Base-by-base conservation (phyloP, 2,329 filamentous ascomycete species). In the Colletotrichum incanum region DNA sequence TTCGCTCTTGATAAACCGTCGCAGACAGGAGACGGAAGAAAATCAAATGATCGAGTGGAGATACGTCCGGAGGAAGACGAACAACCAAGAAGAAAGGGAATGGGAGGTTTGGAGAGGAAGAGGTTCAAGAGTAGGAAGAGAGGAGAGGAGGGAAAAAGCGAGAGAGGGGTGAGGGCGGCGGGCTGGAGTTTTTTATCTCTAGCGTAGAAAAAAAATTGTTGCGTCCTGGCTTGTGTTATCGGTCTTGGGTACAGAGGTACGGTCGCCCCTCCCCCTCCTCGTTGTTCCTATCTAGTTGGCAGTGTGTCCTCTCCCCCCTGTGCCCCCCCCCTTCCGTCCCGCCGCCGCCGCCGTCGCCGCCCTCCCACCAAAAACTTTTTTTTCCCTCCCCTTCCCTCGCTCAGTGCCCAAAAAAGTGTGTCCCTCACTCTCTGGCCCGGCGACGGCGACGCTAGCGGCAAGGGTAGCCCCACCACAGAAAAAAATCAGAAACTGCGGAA, bases 31-130 rank as follows among this genome's bases (percentile, higher is more conserved):
- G 64, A 74, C 60, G 39, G 63, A 73, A 69, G 75, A 71, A 76
- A 76, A 76, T 72, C 74, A 75, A 76, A 75, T 77, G 77, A 81
- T 79, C 76, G 78, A 78, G 74, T 76, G 77, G 78, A 80, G 81
- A 80, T 82, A 80, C 84, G 84, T 81, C 84, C 77, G 79, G 79
- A 83, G 81, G 83, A 84, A 77, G 82, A 84, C 80, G 68, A 71
- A 71, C 63, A 55, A 64, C 67, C 81, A 80, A 77, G 76, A 75
- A 75, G 79, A 78, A 79, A 78, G 76, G 78, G 77, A 78, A 79
- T 79, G 77, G 78, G 78, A 77, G 79, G 77, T 76, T 75, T 77
- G 74, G 76, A 79, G 78, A 78, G 76, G 74, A 75, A 77, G 78
- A 78, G 74, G 76, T 75, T 75, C 75, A 74, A 65, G 76, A 78